Evolutionary conservation across 2,329 filamentous ascomycete genomes (phyloP), one percentile per base, ranked within the genome.

Genomic region (Colletotrichum sp.): DNA sequence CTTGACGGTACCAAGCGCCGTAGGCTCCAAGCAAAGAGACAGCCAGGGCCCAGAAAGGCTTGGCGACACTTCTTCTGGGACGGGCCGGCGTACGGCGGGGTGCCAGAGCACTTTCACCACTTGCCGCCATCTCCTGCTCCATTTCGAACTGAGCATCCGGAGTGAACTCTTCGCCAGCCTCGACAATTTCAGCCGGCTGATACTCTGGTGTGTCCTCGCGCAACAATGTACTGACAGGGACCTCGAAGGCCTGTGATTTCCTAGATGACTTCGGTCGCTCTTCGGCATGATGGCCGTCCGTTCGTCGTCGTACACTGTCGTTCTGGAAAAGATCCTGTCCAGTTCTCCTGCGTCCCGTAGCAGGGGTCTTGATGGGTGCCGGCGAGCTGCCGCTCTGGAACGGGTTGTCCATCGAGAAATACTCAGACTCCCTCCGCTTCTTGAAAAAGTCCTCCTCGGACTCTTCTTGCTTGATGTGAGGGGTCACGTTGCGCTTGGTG

Each of bases 131-230:
- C 78, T 96, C 94, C 67, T 90, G 89, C n/a, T 93, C 91, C 61
- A 98, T 86, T 78, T 96, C 95, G 15, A 98, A 87, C 84, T 96
- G 94, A 82, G 95, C 96, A 78, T 98, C 95, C 0, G 96, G 95
- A 1, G 96, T 98, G 79, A 99, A 99, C 81, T 99, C 97, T 83
- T 99, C 97, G 5, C 94, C 95, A 0, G 93, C 89, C 76, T 96
- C 93, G 8, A 95, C 82, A 36, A 76, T 76, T n/a, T 79, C 76
- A 7, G 82, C 80, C 3, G 34, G 48, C 34, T 48, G 70, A 3
- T 52, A 24, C 30, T 85, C 85, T 0, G 85, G 84, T 5, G 82
- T 82, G 58, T 81, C 80, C 18, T 82, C 77, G 16, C 83, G 83
- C 8, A 80, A 66, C 18, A 84, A 63, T 66, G 87, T 86, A 52